Evolutionary conservation across 129 eudicot species (phyloP), one percentile per base, ranked within the genome.

Genomic region (Helichrysum umbraculigerum): DNA sequence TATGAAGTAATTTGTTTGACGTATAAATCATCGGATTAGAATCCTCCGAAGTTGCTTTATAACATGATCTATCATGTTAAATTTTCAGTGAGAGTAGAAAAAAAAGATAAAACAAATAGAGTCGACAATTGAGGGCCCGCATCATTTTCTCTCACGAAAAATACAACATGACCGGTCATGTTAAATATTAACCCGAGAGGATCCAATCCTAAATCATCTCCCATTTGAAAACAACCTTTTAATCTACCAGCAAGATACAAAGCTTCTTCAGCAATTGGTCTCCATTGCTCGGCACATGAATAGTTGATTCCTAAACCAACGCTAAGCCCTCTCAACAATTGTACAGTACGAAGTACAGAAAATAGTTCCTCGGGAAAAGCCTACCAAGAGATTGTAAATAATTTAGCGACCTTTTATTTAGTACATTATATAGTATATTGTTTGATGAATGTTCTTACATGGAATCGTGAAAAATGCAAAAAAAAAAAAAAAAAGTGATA

Each of bases 211-310:
- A 25, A 25, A 25, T 25, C 32, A 70, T 0, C 30, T 66, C 70
- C 25, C 32, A 59, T 8, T 20, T 75, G 32, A 4, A 70, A 51
- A 44, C 37, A 42, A 90, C 97, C 97, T 87, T 85, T 77, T 78
- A 94, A 79, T 83, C 96, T 85, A 66, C 98, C 98, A 6, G 96
- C 93, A 73, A 44, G 86, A 75, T 71, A 84, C 60, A 91, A 73
- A 76, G 88, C 98, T 89, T 94, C 97, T 82, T 91, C 93, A 39
- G 98, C 98, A 82, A 91, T 87, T 8, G 98, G 93, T 71, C 98
- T 76, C 98, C 97, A 91, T 81, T 94, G 93, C 78, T 94, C 86
- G 0, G 98, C 93, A 47, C 98, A 91, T 6, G 98, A 94, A 73
- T 87, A 91, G 70, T 91, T 89, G 56, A 94, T 75, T 41, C 97